Evolutionary conservation across 148 eudicot species (phyloP).

Genomic region (Pouteria glomerata): DNA sequence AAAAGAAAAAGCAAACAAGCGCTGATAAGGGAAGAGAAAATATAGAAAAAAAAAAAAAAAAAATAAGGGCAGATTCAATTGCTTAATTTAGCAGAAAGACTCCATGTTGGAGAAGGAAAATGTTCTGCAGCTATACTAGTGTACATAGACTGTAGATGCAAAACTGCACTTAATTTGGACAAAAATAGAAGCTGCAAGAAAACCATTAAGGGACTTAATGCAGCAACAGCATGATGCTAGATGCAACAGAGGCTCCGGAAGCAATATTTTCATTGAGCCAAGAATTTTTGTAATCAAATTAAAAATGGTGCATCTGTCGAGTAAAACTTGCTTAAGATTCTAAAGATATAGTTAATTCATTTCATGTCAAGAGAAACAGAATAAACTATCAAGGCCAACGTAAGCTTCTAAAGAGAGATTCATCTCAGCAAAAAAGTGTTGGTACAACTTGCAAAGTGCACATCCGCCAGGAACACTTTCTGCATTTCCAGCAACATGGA

Average conservation of each 20-base stretch:
- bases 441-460: constrained; percentile 60
- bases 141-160: no score
- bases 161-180: no score
- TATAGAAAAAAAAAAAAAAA: not conserved
- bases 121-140: not conserved
- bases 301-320: not conserved
- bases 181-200: no score
- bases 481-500: constrained; percentile 44
- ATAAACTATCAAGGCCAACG: no score
- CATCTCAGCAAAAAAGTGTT: not conserved
- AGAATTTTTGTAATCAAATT: no score
- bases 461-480: constrained; percentile 51
- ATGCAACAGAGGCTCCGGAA: not conserved
- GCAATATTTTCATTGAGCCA: no score
- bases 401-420: constrained; percentile 5
- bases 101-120: not conserved
- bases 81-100: not conserved
- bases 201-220: not conserved
- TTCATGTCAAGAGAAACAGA: no score
- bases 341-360: no score
- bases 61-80: not conserved
- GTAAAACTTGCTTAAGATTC: no score
- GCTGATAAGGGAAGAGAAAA: no score
- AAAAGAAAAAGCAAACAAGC: no score
- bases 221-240: constrained; percentile 4